These are phyloP conservation scores for Dunaliella sp. DNA, from an alignment of 139 green algal genomes.

Conservation along the genomic window DNA sequence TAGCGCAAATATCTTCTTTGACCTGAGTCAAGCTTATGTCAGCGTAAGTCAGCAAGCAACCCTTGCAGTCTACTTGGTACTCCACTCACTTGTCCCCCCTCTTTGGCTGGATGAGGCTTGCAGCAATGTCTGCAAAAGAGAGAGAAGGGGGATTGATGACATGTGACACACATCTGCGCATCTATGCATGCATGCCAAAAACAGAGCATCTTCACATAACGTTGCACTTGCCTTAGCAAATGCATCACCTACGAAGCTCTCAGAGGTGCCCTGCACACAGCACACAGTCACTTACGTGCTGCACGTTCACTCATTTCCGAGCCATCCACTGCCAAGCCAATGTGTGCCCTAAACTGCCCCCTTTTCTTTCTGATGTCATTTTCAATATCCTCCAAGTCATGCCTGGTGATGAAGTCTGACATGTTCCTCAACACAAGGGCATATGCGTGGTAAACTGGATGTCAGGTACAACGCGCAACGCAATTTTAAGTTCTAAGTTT, in stretches of 20 bases:
- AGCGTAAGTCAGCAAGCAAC: too few species aligned
- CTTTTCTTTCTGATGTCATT: slow-evolving; percentile 10
- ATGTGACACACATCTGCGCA: background rate
- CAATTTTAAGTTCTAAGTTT: too few species aligned
- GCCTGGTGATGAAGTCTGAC: background rate
- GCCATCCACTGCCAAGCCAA: slow-evolving; percentile 37
- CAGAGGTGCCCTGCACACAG: too few species aligned
- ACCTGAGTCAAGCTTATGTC: too few species aligned
- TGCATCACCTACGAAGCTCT: too few species aligned
- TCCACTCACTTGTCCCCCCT: background rate
- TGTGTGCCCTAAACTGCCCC: slow-evolving; percentile 2
- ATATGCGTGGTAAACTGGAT: background rate
- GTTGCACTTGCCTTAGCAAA: background rate
- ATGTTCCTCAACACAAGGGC: background rate
- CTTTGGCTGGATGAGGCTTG: background rate
- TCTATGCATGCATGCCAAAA: background rate
- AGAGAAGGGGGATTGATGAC: background rate
- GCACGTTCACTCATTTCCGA: slow-evolving; percentile 24
- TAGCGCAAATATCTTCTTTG: too few species aligned
- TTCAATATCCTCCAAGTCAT: background rate
- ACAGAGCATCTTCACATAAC: background rate
- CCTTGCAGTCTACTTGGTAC: too few species aligned
- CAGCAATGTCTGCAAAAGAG: background rate
- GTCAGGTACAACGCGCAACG: too few species aligned
- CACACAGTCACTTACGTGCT: background rate